Evolutionary conservation across 2,329 filamentous ascomycete genomes (phyloP).

Genomic region (Calonectria henricotiae): DNA sequence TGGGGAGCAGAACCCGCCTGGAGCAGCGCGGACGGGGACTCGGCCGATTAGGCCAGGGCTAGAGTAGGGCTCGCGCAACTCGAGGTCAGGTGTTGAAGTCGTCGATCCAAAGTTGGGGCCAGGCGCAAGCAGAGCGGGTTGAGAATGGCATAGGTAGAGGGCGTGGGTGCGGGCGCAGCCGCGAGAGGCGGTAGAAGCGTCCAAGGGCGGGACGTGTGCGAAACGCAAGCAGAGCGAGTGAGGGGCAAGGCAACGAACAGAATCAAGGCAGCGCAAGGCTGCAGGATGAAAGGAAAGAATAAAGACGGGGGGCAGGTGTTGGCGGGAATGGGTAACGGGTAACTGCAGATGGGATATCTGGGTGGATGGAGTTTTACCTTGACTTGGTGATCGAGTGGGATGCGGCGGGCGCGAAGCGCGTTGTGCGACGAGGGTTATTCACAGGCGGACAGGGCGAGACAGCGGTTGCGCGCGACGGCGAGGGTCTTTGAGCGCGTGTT

Average conservation of each 20-base stretch:
- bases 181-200: conserved; percentile 36
- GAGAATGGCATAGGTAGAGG: conserved; percentile 33
- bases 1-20: conserved; percentile 44
- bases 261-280: conserved; percentile 38
- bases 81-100: conserved; percentile 22
- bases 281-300: conserved; percentile 16
- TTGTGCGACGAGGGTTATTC: conserved; percentile 49
- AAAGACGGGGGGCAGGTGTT: conserved; percentile 22
- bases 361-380: conserved; percentile 49
- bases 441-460: conserved; percentile 39
- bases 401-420: conserved; percentile 50
- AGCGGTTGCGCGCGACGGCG: conserved; percentile 47
- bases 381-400: conserved; percentile 49
- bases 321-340: conserved; percentile 33
- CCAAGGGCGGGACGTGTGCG: conserved; percentile 26
- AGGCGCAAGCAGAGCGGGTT: conserved; percentile 40
- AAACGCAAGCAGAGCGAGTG: conserved; percentile 27
- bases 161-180: conserved; percentile 12
- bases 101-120: conserved; percentile 25
- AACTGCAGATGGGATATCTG: conserved; percentile 36
- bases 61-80: conserved; percentile 32
- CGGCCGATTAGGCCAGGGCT: conserved; percentile 46
- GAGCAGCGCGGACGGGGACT: conserved; percentile 44
- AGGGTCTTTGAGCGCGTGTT: conserved; percentile 36
- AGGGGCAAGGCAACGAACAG: conserved; percentile 36